phyloP scores from a whole-genome alignment of 2,329 filamentous ascomycete species.

The Meredithiella fracta region DNA sequence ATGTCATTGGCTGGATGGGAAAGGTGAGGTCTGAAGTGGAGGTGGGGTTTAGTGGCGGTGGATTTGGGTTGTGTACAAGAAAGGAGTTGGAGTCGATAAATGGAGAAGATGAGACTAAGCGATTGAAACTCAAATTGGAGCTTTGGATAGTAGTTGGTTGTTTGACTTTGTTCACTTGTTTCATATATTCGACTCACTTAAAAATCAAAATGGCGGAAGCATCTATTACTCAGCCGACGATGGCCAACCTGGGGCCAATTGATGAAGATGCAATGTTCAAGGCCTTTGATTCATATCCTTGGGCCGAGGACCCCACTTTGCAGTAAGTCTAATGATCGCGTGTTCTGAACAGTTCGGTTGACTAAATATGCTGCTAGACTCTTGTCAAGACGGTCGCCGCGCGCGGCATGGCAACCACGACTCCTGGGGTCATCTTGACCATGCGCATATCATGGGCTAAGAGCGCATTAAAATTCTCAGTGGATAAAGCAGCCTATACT shows the following conservation, averaged over 20 bases:
- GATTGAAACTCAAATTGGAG: background rate
- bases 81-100: background rate
- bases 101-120: background rate
- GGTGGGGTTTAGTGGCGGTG: background rate
- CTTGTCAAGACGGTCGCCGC: slow-evolving; percentile 24
- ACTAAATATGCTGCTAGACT: slow-evolving; percentile 4
- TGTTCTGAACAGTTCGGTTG: background rate
- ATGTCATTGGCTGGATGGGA: background rate
- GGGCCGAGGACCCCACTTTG: slow-evolving; percentile 53
- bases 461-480: slow-evolving; percentile 30
- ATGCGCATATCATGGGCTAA: slow-evolving; percentile 53
- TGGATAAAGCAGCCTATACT: slow-evolving; percentile 54
- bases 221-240: background rate
- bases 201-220: slow-evolving; percentile 16
- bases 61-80: background rate
- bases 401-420: slow-evolving; percentile 40
- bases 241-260: background rate
- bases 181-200: background rate
- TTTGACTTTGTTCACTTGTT: background rate
- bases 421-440: slow-evolving; percentile 9
- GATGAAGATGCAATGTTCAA: slow-evolving; percentile 30
- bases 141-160: background rate
- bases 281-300: slow-evolving; percentile 49
- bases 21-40: slow-evolving; percentile 7
- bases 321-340: slow-evolving; percentile 26